Evolutionary conservation across 371 early-diverging fungal species (phyloP).

Genomic region (Nematocida major): DNA sequence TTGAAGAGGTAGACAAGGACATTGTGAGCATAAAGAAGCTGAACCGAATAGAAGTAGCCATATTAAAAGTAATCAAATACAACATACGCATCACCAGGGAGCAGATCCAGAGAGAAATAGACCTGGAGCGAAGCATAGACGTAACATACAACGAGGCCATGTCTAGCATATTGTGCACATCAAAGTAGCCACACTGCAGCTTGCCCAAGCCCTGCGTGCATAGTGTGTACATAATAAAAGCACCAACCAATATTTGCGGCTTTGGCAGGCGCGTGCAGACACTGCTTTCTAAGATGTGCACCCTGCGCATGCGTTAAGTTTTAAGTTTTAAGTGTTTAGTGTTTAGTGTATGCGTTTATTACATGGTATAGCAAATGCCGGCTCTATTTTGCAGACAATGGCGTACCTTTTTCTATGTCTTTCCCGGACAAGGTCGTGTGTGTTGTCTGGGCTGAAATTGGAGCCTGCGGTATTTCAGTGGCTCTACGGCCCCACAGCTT

Average conservation of each 20-base stretch:
- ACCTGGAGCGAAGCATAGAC: slow-evolving; percentile 18
- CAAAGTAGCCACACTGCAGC: not conserved
- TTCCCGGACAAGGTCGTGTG: not conserved
- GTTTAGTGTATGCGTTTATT: too few relatives aligned
- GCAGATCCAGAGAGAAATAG: slow-evolving; percentile 39
- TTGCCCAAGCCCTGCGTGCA: too few relatives aligned
- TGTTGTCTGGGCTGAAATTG: not conserved
- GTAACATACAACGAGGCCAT: slow-evolving; percentile 8
- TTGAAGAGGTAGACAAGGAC: slow-evolving; percentile 7
- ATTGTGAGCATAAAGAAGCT: not conserved
- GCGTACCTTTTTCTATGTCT: not conserved
- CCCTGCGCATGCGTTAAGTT: too few relatives aligned
- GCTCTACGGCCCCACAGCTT: slow-evolving; percentile 31
- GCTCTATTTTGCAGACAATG: not conserved
- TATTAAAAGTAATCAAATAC: slow-evolving; percentile 2
- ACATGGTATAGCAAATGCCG: too few relatives aligned
- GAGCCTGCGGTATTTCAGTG: not conserved
- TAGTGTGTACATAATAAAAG: too few relatives aligned
- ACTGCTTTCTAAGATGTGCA: too few relatives aligned
- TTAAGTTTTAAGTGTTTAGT: too few relatives aligned
- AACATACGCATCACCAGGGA: not conserved
- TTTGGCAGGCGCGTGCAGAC: too few relatives aligned
- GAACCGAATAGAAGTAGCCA: slow-evolving; percentile 7
- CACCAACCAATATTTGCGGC: too few relatives aligned
- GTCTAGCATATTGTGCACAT: not conserved